Evolutionary conservation across 2,329 filamentous ascomycete species (phyloP).

Genomic region (Fusarium goolgardi): DNA sequence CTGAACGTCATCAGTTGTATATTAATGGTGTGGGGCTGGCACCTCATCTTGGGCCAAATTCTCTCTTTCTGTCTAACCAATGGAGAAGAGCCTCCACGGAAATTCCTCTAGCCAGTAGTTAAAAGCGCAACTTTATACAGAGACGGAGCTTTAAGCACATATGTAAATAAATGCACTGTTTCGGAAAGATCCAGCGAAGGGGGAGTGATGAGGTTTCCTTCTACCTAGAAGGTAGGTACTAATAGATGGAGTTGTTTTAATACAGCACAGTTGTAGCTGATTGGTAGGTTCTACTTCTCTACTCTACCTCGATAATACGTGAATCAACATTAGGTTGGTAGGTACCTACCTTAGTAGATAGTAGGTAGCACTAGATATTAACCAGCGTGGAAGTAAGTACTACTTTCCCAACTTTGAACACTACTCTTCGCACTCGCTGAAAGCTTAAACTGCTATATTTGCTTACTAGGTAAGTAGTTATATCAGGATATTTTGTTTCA

Average conservation of each 20-base stretch:
- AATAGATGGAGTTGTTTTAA: background rate
- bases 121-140: background rate
- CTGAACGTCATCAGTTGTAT: conserved; percentile 28
- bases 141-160: background rate
- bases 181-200: background rate
- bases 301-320: background rate
- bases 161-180: background rate
- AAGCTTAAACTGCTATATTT: background rate
- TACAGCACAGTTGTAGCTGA: too few relatives aligned
- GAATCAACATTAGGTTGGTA: background rate
- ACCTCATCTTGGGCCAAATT: conserved; percentile 21
- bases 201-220: background rate
- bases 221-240: background rate
- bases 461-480: too few relatives aligned
- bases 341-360: background rate
- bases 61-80: background rate
- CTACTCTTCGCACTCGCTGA: background rate
- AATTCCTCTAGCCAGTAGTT: background rate
- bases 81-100: background rate
- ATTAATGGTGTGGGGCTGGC: conserved; percentile 22
- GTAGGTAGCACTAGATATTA: too few relatives aligned
- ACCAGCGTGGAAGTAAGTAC: background rate
- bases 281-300: too few relatives aligned
- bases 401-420: background rate
- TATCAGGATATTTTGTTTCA: background rate